Percentiles rank a stretch among this genome's conserved stretches.
Conservation (phyloP, 2,329 filamentous ascomycete genomes). For the Dothideomycetes sp. region DNA sequence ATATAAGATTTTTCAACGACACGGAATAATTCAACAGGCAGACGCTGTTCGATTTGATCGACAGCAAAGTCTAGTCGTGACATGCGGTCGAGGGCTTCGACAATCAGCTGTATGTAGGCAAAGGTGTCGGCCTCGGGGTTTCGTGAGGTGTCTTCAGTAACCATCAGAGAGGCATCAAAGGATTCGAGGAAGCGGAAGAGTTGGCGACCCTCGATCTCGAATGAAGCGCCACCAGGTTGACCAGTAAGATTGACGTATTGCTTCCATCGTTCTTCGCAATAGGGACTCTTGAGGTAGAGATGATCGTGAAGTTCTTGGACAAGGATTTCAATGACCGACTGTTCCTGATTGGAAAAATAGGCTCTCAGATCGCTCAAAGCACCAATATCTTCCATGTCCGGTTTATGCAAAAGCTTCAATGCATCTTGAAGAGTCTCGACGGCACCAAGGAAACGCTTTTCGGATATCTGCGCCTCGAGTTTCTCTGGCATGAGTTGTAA, state of each 20-base stretch:
- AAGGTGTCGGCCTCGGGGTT: conserved; percentile 96
- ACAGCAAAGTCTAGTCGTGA: conserved; percentile 77
- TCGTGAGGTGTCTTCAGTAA: conserved; percentile 79
- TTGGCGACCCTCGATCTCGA: conserved; percentile 42
- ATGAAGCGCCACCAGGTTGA: conserved; percentile 15
- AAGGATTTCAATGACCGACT: conserved; percentile 81
- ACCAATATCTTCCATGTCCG: conserved; percentile 84
- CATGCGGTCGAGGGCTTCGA: conserved; percentile 85
- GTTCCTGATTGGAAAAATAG: conserved; percentile 90
- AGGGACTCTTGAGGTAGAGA: conserved; percentile 93
- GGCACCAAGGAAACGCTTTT: conserved; percentile 87
- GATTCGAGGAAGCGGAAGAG: conserved; percentile 49
- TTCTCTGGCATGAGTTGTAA: conserved; percentile 83
- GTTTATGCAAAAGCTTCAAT: conserved; percentile 70
- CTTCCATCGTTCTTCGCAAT: conserved; percentile 95
- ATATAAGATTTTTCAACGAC: conserved; percentile 93
- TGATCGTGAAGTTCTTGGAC: conserved; percentile 98
- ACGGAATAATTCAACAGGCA: conserved; percentile 87
- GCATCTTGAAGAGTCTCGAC: conserved; percentile 88
- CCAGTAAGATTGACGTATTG: conserved; percentile 53
- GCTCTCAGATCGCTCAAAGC: conserved; percentile 75
- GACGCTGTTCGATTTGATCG: conserved; percentile 80
- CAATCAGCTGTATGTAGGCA: conserved; percentile 76
- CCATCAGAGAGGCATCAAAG: conserved; percentile 45
- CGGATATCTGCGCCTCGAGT: conserved; percentile 86